phyloP scores from a whole-genome alignment of 2,329 filamentous ascomycete species.

The Hymenoscyphus fraxineus region DNA sequence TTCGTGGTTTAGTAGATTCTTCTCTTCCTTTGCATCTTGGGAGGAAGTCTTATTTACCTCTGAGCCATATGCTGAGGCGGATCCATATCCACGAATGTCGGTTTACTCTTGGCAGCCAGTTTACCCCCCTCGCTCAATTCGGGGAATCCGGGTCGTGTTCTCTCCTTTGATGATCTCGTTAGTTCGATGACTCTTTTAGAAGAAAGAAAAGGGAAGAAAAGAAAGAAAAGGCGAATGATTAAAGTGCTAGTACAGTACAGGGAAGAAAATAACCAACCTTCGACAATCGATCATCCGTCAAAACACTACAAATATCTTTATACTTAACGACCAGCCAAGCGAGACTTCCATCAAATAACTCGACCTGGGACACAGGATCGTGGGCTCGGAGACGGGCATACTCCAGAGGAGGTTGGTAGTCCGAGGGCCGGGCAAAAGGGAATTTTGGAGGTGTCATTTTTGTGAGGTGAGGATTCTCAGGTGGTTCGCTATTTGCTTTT shows the following conservation, averaged over 20 bases:
- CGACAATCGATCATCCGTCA: constrained; percentile 35
- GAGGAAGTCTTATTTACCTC: constrained; percentile 29
- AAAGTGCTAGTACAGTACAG: too few relatives aligned
- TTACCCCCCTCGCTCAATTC: constrained; percentile 46
- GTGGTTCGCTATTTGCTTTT: too few relatives aligned
- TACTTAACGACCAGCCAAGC: constrained; percentile 48
- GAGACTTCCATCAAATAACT: constrained; percentile 43
- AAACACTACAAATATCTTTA: constrained; percentile 43
- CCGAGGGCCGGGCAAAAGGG: constrained; percentile 40
- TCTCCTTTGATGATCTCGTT: constrained; percentile 29
- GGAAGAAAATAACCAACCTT: constrained; percentile 1
- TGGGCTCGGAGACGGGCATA: constrained; percentile 41
- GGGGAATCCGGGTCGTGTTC: constrained; percentile 42
- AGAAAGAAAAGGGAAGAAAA: too few relatives aligned
- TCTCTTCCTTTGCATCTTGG: too few relatives aligned
- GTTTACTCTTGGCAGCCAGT: constrained; percentile 43
- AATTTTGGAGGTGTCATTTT: constrained; percentile 31
- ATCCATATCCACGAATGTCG: constrained; percentile 51
- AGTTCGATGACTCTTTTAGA: not conserved
- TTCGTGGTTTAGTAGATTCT: not conserved
- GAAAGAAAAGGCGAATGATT: too few relatives aligned
- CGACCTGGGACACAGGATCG: constrained; percentile 42
- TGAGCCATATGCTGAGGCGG: constrained; percentile 45
- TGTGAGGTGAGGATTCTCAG: not conserved
- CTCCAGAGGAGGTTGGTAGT: constrained; percentile 42